These are phyloP conservation scores for Penicillium corylophilum DNA, from an alignment of 2,329 filamentous ascomycete species.

Conservation along the genomic window DNA sequence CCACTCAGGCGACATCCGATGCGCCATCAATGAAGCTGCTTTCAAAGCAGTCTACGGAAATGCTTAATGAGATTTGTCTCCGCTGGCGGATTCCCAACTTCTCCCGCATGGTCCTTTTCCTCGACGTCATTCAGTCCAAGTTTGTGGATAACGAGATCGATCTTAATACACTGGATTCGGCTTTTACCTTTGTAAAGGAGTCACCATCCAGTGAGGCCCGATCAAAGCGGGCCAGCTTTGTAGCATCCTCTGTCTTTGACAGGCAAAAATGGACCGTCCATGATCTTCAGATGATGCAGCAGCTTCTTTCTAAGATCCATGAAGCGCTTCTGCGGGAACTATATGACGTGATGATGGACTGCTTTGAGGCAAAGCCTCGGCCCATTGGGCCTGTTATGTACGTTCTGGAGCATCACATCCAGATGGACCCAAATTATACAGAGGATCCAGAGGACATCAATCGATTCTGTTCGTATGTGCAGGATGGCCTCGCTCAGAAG, in stretches of 20 bases:
- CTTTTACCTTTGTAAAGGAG: slow-evolving; percentile 79
- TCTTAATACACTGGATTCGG: slow-evolving; percentile 76
- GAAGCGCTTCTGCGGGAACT: slow-evolving; percentile 83
- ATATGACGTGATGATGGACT: slow-evolving; percentile 81
- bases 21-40: slow-evolving; percentile 54
- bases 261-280: slow-evolving; percentile 66
- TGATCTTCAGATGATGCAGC: slow-evolving; percentile 70
- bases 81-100: slow-evolving; percentile 88
- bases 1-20: slow-evolving; percentile 50
- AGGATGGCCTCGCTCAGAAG: slow-evolving; percentile 69
- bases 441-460: slow-evolving; percentile 67
- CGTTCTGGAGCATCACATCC: slow-evolving; percentile 78
- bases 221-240: slow-evolving; percentile 53
- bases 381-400: slow-evolving; percentile 77
- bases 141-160: slow-evolving; percentile 80
- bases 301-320: slow-evolving; percentile 71
- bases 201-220: slow-evolving; percentile 63
- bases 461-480: slow-evolving; percentile 69
- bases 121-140: slow-evolving; percentile 83
- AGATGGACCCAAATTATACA: slow-evolving; percentile 72
- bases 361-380: slow-evolving; percentile 85
- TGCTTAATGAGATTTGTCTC: slow-evolving; percentile 79
- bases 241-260: slow-evolving; percentile 53
- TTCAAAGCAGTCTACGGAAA: slow-evolving; percentile 75
- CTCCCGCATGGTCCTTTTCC: slow-evolving; percentile 73